A percentile compares a stretch with the other conserved stretches of the same genome.
Evolutionary conservation across 108 stramenopile species (phyloP).

Genomic region (Stephanodiscus triporus): DNA sequence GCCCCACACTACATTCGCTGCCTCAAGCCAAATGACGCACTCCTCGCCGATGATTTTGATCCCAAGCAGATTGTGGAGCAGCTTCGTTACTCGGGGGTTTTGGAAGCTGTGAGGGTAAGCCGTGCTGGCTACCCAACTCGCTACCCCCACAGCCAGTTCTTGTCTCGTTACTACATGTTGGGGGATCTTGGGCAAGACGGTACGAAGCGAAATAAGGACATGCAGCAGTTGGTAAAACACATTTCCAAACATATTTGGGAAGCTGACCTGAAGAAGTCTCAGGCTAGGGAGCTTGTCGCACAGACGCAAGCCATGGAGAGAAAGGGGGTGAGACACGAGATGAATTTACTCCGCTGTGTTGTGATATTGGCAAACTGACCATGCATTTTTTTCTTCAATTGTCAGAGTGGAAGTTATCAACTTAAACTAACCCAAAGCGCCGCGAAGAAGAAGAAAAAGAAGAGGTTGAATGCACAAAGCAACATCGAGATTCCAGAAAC

Average conservation of each 20-base stretch:
- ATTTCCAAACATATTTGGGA: conserved; percentile 45
- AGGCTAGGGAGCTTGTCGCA: conserved; percentile 28
- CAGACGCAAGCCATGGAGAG: neutral
- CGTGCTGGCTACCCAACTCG: conserved; percentile 50
- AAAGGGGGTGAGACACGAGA: neutral
- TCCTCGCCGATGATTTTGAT: conserved; percentile 82
- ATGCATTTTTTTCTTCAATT: neutral
- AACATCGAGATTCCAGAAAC: conserved; percentile 51
- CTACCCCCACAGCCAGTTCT: conserved; percentile 41
- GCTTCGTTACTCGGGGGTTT: conserved; percentile 95
- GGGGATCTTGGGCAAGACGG: conserved; percentile 42
- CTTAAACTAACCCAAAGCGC: neutral
- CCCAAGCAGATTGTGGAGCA: conserved; percentile 88
- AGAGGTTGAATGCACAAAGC: conserved; percentile 46
- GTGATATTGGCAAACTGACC: neutral
- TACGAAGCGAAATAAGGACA: conserved; percentile 48
- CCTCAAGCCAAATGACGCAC: conserved; percentile 86
- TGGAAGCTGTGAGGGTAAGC: conserved; percentile 81
- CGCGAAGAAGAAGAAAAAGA: conserved; percentile 29
- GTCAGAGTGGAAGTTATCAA: neutral
- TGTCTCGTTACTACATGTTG: conserved; percentile 48
- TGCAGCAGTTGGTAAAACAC: conserved; percentile 34
- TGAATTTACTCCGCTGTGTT: neutral
- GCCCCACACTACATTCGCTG: conserved; percentile 89
- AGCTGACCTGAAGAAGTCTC: conserved; percentile 31